Conservation (phyloP, 2,329 filamentous ascomycete species). For the Fusarium circinatum region DNA sequence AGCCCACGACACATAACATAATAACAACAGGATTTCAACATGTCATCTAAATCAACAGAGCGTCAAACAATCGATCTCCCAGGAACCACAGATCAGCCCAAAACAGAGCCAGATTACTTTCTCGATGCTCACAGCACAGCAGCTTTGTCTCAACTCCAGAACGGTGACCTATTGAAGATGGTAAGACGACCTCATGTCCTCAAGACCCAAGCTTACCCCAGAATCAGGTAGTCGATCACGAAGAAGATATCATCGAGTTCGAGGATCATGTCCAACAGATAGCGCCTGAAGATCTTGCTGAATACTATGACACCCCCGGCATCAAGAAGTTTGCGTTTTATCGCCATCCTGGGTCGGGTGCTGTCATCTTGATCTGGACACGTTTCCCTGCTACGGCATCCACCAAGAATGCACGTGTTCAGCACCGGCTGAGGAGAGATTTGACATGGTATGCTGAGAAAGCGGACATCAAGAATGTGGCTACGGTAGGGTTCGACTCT, state of each 20-base stretch:
- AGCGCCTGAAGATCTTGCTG: neutral
- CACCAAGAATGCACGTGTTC: neutral
- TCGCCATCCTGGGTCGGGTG: neutral
- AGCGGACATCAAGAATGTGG: neutral
- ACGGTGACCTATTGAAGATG: slow-evolving; percentile 15
- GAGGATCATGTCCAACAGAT: neutral
- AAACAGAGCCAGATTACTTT: neutral
- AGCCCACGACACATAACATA: neutral
- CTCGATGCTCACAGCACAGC: neutral
- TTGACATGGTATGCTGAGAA: neutral
- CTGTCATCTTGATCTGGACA: slow-evolving; percentile 24
- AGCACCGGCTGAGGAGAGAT: slow-evolving; percentile 8
- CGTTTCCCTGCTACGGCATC: neutral
- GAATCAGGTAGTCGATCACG: neutral
- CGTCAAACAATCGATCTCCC: neutral
- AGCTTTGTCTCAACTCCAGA: neutral
- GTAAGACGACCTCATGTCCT: neutral
- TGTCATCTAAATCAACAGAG: neutral
- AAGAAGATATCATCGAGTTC: neutral
- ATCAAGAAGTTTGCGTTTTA: slow-evolving; percentile 6
- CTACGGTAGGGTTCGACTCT: neutral
- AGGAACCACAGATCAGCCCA: neutral
- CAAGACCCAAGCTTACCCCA: neutral
- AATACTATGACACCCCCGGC: neutral
- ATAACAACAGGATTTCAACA: neutral